Base-by-base conservation (phyloP, 495 filamentous ascomycete genomes). In the Darksidea phi region DNA sequence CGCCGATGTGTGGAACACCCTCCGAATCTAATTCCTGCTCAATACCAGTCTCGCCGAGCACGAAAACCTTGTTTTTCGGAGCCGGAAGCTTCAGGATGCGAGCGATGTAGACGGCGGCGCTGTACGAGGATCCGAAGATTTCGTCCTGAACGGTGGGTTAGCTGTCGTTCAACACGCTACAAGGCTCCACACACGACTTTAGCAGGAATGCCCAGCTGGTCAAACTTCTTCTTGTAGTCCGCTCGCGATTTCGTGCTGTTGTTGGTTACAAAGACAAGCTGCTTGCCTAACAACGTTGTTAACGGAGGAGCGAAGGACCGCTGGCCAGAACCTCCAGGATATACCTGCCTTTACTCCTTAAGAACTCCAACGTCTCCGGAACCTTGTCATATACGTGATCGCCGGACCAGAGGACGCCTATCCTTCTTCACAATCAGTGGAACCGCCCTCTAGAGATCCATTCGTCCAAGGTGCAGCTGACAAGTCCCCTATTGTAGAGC, bases 241-340 rank as follows among this genome's bases (percentile, higher is more conserved):
- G 83, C 80, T 17, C 94, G 89, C 17, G 93, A 96, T 72, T 97
- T 97, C 25, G 94, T 97, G 72, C 89, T 95, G 80, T 99, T 99
- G 74, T 99, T 99, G 2, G 94, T 97, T 46, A 99, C 94, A 71
- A 99, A 99, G 59, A 99, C 85, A 17, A 94, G 78, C 74, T 86
- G 88, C 73, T 99, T 99, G 54, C 89, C 91, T 94, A 62, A 1
- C 18, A 41, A 11, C 6, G 26, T 15, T 58, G 23, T 43, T 3
- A 54, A n/a, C 23, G 38, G 4, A n/a, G 12, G 12, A 54, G 24
- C 23, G 38, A 11, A n/a, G 12, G 1, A 17, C 11, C 13, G 11
- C 7, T 25, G 2, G 26, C 1, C 11, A 18, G 42, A 20, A 28
- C 46, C 5, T 48, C 23, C 4, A 15, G 1, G 23, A 15, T 10